Conservation (phyloP, 768 basidiomycete species). For the Dentipellis sp. region DNA sequence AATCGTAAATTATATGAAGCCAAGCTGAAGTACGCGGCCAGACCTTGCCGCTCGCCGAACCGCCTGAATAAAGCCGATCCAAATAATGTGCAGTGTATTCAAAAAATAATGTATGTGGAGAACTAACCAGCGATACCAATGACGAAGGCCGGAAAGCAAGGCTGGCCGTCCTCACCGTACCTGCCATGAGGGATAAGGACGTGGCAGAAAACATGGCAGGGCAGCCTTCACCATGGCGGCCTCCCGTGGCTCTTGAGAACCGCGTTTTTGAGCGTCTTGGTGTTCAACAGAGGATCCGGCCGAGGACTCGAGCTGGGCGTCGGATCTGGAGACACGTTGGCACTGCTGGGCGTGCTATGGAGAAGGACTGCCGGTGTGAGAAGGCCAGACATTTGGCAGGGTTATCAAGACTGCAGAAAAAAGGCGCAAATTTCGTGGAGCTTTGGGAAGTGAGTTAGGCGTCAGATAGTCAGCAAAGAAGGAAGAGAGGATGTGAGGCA, state of each 20-base stretch:
- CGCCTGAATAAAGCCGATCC: conserved; percentile 35
- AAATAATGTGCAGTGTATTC: background rate
- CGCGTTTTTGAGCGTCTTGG: conserved; percentile 52
- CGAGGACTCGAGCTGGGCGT: conserved; percentile 5
- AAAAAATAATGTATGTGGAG: background rate
- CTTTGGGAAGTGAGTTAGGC: background rate
- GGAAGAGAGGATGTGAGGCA: background rate
- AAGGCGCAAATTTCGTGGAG: background rate
- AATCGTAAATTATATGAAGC: conserved; percentile 1
- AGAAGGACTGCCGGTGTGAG: background rate
- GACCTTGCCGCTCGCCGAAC: conserved; percentile 85
- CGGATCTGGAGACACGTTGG: conserved; percentile 3
- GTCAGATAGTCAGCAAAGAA: background rate
- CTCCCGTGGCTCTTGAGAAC: conserved; percentile 78
- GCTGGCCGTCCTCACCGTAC: conserved; percentile 71
- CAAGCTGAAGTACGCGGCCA: background rate
- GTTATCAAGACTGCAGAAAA: background rate
- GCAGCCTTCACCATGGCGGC: conserved; percentile 61
- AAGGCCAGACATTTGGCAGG: background rate
- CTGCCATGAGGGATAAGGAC: conserved; percentile 26
- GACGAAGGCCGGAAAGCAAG: conserved; percentile 70
- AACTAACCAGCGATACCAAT: conserved; percentile 73
- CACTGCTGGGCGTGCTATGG: background rate
- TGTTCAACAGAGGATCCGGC: conserved; percentile 1
- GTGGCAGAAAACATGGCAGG: conserved; percentile 1